phyloP scores from a whole-genome alignment of 768 basidiomycete species.

The Leccinum disarticulatum region DNA sequence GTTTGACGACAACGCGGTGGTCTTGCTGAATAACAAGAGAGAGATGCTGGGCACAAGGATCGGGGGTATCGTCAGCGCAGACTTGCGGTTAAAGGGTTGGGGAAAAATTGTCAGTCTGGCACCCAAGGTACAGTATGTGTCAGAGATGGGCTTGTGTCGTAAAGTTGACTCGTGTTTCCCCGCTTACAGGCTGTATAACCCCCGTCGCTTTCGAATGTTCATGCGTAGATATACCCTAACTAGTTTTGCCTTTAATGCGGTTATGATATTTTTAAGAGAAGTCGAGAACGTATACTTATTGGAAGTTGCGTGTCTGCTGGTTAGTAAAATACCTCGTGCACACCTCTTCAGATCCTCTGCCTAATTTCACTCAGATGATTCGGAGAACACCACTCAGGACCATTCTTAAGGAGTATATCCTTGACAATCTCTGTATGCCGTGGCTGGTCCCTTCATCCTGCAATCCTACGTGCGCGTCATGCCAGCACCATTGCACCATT shows the following conservation, averaged over 20 bases:
- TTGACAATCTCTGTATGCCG: not conserved
- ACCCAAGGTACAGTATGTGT: conserved; percentile 61
- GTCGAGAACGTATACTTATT: not conserved
- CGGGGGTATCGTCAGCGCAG: conserved; percentile 89
- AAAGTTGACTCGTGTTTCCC: not conserved
- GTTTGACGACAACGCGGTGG: conserved; percentile 97
- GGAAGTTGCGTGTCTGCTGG: not conserved
- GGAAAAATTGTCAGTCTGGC: conserved; percentile 90
- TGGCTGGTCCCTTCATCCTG: not conserved
- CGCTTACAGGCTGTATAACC: conserved; percentile 19
- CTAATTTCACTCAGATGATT: conserved; percentile 9
- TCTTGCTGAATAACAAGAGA: conserved; percentile 91
- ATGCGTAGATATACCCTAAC: conserved; percentile 16
- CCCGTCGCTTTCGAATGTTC: not conserved
- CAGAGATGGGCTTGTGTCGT: not conserved
- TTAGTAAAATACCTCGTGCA: not conserved
- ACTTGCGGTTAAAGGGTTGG: conserved; percentile 90
- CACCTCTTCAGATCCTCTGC: not conserved
- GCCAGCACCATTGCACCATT: conserved; percentile 5
- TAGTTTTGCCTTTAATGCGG: not conserved
- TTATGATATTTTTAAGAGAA: not conserved
- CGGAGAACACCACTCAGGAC: conserved; percentile 11
- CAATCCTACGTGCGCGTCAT: conserved; percentile 1
- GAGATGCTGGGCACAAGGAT: conserved; percentile 96
- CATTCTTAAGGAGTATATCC: not conserved